Conservation (phyloP, 495 filamentous ascomycete species). For the Rhypophila decipiens region DNA sequence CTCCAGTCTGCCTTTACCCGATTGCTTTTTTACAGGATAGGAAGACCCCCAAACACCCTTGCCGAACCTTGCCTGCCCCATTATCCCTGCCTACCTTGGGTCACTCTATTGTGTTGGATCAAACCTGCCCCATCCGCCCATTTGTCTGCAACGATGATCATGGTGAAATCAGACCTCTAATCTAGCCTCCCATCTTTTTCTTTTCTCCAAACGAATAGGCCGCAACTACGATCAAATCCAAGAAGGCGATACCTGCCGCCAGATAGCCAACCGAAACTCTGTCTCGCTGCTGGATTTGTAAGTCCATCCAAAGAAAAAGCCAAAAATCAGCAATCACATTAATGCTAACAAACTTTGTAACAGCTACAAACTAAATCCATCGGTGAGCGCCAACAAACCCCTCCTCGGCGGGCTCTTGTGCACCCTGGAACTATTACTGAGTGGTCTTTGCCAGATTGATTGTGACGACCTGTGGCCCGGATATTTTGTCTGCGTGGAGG, state of each 20-base stretch:
- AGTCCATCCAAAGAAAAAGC: background rate
- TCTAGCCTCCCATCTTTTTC: too few relatives aligned
- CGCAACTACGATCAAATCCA: slow-evolving; percentile 4
- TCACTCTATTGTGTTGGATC: too few relatives aligned
- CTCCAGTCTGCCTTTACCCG: too few relatives aligned
- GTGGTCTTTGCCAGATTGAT: slow-evolving; percentile 21
- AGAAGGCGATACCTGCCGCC: slow-evolving; percentile 10
- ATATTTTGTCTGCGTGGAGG: slow-evolving; percentile 22
- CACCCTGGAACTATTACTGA: slow-evolving; percentile 17
- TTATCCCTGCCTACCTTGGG: too few relatives aligned
- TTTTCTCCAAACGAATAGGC: too few relatives aligned
- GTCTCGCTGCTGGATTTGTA: slow-evolving; percentile 16
- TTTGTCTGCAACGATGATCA: too few relatives aligned
- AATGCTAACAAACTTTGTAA: background rate
- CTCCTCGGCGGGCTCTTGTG: slow-evolving; percentile 7
- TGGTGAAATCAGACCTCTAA: too few relatives aligned
- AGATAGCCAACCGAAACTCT: slow-evolving; percentile 5
- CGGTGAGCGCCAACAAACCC: slow-evolving; percentile 11
- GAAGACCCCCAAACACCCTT: too few relatives aligned
- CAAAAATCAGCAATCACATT: background rate
- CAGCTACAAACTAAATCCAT: slow-evolving; percentile 22
- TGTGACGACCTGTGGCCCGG: slow-evolving; percentile 23
- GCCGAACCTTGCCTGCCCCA: too few relatives aligned
- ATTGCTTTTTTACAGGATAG: too few relatives aligned
- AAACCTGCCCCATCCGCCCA: too few relatives aligned